Evolutionary conservation across 306 rosid genomes (phyloP).

Genomic region (Chamaecrista fasciculata): DNA sequence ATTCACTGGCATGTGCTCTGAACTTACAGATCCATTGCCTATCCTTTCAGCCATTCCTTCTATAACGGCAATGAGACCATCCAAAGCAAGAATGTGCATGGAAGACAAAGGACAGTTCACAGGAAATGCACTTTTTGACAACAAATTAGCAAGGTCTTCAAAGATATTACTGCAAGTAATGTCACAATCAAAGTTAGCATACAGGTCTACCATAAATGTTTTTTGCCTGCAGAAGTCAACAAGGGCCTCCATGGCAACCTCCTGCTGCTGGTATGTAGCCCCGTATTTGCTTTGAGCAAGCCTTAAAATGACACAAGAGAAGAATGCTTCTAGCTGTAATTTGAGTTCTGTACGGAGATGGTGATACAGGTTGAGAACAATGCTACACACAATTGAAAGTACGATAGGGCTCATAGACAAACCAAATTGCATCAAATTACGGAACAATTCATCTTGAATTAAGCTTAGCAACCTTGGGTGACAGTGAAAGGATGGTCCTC

Average conservation of each 20-base stretch:
- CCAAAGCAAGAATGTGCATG: slow-evolving; percentile 88
- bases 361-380: slow-evolving; percentile 77
- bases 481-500: slow-evolving; percentile 75
- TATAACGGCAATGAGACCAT: slow-evolving; percentile 94
- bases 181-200: slow-evolving; percentile 91
- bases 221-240: slow-evolving; percentile 94
- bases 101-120: slow-evolving; percentile 87
- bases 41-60: slow-evolving; percentile 98
- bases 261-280: slow-evolving; percentile 90
- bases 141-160: slow-evolving; percentile 84
- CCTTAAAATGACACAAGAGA: slow-evolving; percentile 86
- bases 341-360: slow-evolving; percentile 78
- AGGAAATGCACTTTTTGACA: slow-evolving; percentile 93
- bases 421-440: slow-evolving; percentile 84
- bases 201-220: slow-evolving; percentile 87
- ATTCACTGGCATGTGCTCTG: slow-evolving; percentile 59
- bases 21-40: slow-evolving; percentile 63
- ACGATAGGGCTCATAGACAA: slow-evolving; percentile 76
- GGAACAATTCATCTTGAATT: slow-evolving; percentile 86
- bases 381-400: slow-evolving; percentile 82
- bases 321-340: slow-evolving; percentile 84
- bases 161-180: slow-evolving; percentile 94
- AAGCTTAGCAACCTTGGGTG: slow-evolving; percentile 77
- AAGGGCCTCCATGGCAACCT: slow-evolving; percentile 92
- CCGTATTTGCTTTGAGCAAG: slow-evolving; percentile 86